Conservation (phyloP, 305 asterid genomes). For the Fraxinus albicans region DNA sequence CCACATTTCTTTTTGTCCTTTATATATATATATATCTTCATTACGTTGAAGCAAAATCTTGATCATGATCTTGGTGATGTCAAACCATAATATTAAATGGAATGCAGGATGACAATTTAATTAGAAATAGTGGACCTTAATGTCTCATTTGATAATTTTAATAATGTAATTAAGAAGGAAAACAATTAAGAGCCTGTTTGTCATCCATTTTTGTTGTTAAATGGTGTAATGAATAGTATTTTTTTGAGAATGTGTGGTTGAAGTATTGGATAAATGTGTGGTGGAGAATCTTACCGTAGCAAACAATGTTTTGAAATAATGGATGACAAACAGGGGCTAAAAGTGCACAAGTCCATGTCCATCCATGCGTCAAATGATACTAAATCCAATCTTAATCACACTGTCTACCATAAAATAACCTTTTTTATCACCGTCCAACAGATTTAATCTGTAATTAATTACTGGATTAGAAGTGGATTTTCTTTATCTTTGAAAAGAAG, state of each 20-base stretch:
- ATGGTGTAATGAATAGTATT: too few relatives aligned
- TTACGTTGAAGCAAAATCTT: conserved; percentile 5
- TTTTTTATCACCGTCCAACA: conserved; percentile 34
- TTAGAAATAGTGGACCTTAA: conserved; percentile 32
- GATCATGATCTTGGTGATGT: conserved; percentile 15
- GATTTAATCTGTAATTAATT: background rate
- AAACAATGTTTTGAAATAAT: too few relatives aligned
- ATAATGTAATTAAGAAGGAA: background rate
- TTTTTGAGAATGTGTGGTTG: too few relatives aligned
- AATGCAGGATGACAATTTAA: conserved; percentile 20
- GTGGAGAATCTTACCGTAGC: too few relatives aligned
- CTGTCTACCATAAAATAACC: background rate
- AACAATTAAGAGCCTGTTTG: too few relatives aligned
- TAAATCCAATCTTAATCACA: conserved; percentile 17
- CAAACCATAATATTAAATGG: conserved; percentile 19
- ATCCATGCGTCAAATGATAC: conserved; percentile 3
- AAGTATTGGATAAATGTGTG: too few relatives aligned
- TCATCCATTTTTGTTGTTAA: too few relatives aligned
- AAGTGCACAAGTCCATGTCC: conserved; percentile 15
- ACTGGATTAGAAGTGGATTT: background rate
- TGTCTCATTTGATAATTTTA: conserved; percentile 15
- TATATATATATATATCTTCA: background rate
- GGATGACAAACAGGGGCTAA: too few relatives aligned
- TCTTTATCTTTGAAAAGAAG: background rate
- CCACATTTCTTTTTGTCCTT: background rate